Percentiles rank a stretch among this genome's conserved stretches.
phyloP scores from a whole-genome alignment of 2,329 filamentous ascomycete genomes.

The Aspergillus novofumigatus region DNA sequence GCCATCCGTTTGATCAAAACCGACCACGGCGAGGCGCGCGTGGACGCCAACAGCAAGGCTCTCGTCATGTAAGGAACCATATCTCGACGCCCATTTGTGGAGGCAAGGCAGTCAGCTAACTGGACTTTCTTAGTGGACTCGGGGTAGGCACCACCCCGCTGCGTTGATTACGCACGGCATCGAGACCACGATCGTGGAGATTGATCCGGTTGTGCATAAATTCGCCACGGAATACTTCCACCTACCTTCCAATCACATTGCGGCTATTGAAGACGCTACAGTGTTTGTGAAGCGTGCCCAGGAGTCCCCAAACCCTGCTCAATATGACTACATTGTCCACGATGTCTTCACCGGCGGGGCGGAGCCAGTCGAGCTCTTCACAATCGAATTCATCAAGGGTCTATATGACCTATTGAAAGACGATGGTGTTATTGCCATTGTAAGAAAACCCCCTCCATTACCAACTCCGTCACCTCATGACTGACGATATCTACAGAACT shows the following conservation, averaged over 20 bases:
- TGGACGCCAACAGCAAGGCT: slow-evolving; percentile 68
- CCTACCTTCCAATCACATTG: slow-evolving; percentile 70
- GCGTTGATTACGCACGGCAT: slow-evolving; percentile 84
- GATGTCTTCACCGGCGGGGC: slow-evolving; percentile 97
- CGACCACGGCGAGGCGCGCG: slow-evolving; percentile 33
- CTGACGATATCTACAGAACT: slow-evolving; percentile 61
- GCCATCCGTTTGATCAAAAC: slow-evolving; percentile 75
- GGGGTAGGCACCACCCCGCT: slow-evolving; percentile 85
- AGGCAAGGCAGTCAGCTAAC: neutral
- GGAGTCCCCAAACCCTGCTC: slow-evolving; percentile 42
- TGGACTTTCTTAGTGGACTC: slow-evolving; percentile 59
- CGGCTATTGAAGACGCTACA: slow-evolving; percentile 79
- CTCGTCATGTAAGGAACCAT: slow-evolving; percentile 68
- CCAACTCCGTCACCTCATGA: neutral
- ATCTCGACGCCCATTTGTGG: neutral
- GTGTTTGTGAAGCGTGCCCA: slow-evolving; percentile 56
- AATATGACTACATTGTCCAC: slow-evolving; percentile 90
- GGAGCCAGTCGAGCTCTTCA: slow-evolving; percentile 86
- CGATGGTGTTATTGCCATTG: slow-evolving; percentile 81
- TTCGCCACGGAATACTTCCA: slow-evolving; percentile 81
- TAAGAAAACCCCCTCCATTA: slow-evolving; percentile 42
- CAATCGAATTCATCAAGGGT: slow-evolving; percentile 71
- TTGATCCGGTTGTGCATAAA: slow-evolving; percentile 82
- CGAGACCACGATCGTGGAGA: slow-evolving; percentile 88
- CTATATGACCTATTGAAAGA: slow-evolving; percentile 68